phyloP scores from a whole-genome alignment of 108 stramenopile species.

The Mayamaea pseudoterrestris region DNA sequence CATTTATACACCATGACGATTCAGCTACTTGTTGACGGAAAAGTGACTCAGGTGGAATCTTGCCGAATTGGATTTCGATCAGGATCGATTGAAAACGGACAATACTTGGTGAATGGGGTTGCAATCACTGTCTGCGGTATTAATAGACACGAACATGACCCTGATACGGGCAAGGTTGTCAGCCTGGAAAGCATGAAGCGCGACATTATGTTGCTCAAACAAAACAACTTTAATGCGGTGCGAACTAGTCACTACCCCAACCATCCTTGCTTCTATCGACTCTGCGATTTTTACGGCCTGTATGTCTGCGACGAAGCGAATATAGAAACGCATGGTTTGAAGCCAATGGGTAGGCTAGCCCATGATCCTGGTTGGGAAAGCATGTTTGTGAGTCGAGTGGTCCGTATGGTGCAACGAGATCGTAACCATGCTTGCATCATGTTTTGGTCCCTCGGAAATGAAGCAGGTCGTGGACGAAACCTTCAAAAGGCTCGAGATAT shows the following conservation, averaged over 20 bases:
- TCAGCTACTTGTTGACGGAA: conserved; percentile 4
- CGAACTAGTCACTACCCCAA: conserved; percentile 93
- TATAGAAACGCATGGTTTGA: conserved; percentile 92
- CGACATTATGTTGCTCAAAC: conserved; percentile 60
- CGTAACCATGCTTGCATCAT: conserved; percentile 88
- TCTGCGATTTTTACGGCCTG: conserved; percentile 84
- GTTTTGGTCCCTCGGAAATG: conserved; percentile 89
- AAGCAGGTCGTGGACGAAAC: conserved; percentile 76
- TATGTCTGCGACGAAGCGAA: conserved; percentile 97
- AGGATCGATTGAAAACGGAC: conserved; percentile 42
- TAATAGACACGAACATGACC: conserved; percentile 93
- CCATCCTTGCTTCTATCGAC: conserved; percentile 78
- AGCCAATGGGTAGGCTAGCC: conserved; percentile 58
- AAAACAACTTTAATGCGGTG: conserved; percentile 93
- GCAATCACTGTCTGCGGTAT: conserved; percentile 72
- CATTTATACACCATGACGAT: conserved; percentile 71
- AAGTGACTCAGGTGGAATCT: conserved; percentile 40
- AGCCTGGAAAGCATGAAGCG: conserved; percentile 42
- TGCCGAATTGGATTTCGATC: conserved; percentile 77
- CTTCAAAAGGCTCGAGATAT: conserved; percentile 31
- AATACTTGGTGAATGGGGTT: conserved; percentile 31
- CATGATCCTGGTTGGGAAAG: conserved; percentile 66
- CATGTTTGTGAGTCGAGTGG: conserved; percentile 59
- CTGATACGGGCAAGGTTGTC: conserved; percentile 69
- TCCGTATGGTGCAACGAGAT: conserved; percentile 78